These are phyloP conservation scores for Waltergamsia citrina DNA, from an alignment of 2,329 filamentous ascomycete genomes.

Conservation along the genomic window DNA sequence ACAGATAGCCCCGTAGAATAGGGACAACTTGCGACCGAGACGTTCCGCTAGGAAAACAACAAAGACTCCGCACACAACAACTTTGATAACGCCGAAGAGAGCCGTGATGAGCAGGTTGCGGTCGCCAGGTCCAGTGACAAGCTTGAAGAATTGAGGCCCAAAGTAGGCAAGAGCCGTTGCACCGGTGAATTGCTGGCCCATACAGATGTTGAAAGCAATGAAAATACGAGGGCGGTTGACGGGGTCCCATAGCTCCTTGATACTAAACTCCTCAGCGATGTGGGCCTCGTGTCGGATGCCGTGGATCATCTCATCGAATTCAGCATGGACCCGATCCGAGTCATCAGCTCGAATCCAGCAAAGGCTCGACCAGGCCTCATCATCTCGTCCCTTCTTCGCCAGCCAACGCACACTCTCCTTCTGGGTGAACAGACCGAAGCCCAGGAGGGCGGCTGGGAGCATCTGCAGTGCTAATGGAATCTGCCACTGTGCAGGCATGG, in stretches of 20 bases:
- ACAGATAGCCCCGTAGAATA: constrained; percentile 29
- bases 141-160: constrained; percentile 6
- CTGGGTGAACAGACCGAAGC: constrained; percentile 35
- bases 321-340: constrained; percentile 21
- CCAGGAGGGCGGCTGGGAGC: constrained; percentile 33
- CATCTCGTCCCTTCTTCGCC: constrained; percentile 29
- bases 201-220: constrained; percentile 7
- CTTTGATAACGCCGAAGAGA: constrained; percentile 8
- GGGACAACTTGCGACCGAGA: constrained; percentile 11
- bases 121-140: constrained; percentile 7
- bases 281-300: no score
- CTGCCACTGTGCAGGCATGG: constrained; percentile 37
- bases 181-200: constrained; percentile 7
- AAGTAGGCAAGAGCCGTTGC: constrained; percentile 8
- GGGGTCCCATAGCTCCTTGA: constrained; percentile 4
- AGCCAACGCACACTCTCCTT: constrained; percentile 42
- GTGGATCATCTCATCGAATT: constrained; percentile 46
- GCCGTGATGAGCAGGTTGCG: constrained; percentile 6
- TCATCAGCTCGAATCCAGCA: constrained; percentile 39
- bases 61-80: constrained; percentile 6
- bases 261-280: constrained; percentile 29
- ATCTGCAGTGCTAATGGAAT: constrained; percentile 44
- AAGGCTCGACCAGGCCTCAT: constrained; percentile 35
- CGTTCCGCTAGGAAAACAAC: constrained; percentile 7
- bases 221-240: constrained; percentile 6